phyloP scores from a whole-genome alignment of 345 rosid species.

The Gossypium anomalum region DNA sequence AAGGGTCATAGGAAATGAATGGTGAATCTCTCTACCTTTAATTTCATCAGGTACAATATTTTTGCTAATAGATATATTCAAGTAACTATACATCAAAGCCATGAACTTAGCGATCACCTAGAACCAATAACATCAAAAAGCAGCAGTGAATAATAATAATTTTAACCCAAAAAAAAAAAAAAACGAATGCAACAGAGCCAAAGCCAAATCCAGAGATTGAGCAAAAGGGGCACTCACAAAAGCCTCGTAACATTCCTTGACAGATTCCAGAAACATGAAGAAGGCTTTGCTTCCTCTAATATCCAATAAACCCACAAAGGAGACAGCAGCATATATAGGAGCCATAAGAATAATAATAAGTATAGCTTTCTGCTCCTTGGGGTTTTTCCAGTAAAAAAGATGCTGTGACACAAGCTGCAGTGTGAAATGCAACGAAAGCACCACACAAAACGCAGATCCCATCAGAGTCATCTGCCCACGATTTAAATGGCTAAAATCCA shows the following conservation, averaged over 20 bases:
- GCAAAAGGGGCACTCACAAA: slow-evolving; percentile 46
- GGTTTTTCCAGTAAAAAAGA: slow-evolving; percentile 91
- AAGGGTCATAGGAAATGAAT: slow-evolving; percentile 88
- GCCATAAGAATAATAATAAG: slow-evolving; percentile 84
- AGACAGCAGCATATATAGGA: slow-evolving; percentile 68
- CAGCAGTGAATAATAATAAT: slow-evolving; percentile 1
- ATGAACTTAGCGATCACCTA: slow-evolving; percentile 94
- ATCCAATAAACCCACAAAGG: slow-evolving; percentile 78
- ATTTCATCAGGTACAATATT: slow-evolving; percentile 69
- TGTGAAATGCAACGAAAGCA: slow-evolving; percentile 71
- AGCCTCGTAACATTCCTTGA: slow-evolving; percentile 94
- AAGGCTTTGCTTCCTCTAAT: slow-evolving; percentile 68
- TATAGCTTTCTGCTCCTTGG: slow-evolving; percentile 93
- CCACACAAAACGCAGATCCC: slow-evolving; percentile 56
- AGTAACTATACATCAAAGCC: slow-evolving; percentile 84
- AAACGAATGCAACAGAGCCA: slow-evolving; percentile 10
- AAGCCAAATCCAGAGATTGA: slow-evolving; percentile 5
- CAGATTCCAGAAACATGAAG: slow-evolving; percentile 73
- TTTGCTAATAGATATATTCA: slow-evolving; percentile 75
- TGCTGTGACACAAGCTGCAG: slow-evolving; percentile 78
- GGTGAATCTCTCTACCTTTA: slow-evolving; percentile 91
- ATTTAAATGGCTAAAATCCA: slow-evolving; percentile 52
- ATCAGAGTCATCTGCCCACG: slow-evolving; percentile 55
- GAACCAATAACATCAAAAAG: slow-evolving; percentile 12
- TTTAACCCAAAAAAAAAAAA: background rate